These are phyloP conservation scores for Phytophthora hibernalis DNA, from an alignment of 352 stramenopile species.

Conservation along the genomic window DNA sequence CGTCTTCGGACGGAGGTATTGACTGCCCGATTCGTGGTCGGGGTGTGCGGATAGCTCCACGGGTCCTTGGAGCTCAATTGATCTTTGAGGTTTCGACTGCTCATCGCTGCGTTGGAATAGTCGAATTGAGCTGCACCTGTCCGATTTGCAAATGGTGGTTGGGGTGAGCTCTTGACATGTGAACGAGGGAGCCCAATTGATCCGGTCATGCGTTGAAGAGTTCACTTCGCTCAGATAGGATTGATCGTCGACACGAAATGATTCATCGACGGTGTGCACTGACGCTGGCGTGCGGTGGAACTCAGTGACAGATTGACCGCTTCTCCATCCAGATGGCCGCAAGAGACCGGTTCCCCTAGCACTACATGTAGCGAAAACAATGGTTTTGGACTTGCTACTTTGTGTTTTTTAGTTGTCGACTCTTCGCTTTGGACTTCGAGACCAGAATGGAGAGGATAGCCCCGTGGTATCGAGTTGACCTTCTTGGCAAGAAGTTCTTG, in stretches of 20 bases:
- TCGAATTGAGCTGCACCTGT: slow-evolving; percentile 1
- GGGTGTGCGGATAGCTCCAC: slow-evolving; percentile 17
- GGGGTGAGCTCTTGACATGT: slow-evolving; percentile 10
- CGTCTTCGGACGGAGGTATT: slow-evolving; percentile 24
- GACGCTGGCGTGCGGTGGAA: slow-evolving; percentile 27
- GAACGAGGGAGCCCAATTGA: slow-evolving; percentile 28
- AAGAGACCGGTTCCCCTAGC: slow-evolving; percentile 1
- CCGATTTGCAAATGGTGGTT: slow-evolving; percentile 33
- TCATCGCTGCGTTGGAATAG: slow-evolving; percentile 23
- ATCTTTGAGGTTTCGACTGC: slow-evolving; percentile 17
- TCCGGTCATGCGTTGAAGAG: slow-evolving; percentile 8
- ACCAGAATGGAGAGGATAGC: not conserved
- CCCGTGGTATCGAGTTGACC: not conserved
- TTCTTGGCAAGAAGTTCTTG: too few relatives aligned
- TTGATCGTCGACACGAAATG: slow-evolving; percentile 29
- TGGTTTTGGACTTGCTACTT: not conserved
- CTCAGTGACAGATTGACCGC: slow-evolving; percentile 22
- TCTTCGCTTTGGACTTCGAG: not conserved
- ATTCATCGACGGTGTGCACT: slow-evolving; percentile 19
- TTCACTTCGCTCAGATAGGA: slow-evolving; percentile 7
- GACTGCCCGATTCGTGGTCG: slow-evolving; percentile 21
- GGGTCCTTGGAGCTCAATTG: slow-evolving; percentile 11
- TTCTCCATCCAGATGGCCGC: slow-evolving; percentile 9
- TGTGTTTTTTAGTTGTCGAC: slow-evolving; percentile 1
- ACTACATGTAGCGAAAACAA: not conserved